Evolutionary conservation across 2,329 filamentous ascomycete genomes (phyloP), one percentile per base, ranked within the genome.

Genomic region (Cryphonectria parasitica): DNA sequence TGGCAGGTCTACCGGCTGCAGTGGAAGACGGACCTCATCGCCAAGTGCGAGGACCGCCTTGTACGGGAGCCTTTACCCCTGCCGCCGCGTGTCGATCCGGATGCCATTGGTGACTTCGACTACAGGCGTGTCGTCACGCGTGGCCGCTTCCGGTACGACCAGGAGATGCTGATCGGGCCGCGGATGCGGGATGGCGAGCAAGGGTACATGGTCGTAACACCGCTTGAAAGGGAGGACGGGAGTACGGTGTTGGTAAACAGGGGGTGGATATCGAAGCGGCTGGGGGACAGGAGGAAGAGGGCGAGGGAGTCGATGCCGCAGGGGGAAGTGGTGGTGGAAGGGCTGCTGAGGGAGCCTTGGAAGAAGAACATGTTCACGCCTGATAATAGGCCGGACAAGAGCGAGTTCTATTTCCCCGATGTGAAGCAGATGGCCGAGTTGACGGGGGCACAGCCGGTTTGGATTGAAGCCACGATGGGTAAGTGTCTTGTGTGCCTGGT

Each of bases 291-390:
- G 82, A 83, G 83, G 74, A 83, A 85, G 69, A 83, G 93, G 63
- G 83, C 93, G 34, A 83, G 86, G 0, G 87, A 89, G 34, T 89
- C 90, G 0, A 75, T 98, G 74, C 91, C 92, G 0, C 79, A 77
- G 64, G 93, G 90, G 0, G 89, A 92, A 76, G 90, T 98, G 13
- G 88, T 87, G 0, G 90, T 99, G 2, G 90, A 97, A 82, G 96
- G 96, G 0, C 77, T 99, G 79, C 79, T 99, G 79, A 83, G 96
- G 71, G 90, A 96, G 82, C 95, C 95, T 11, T 97, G 93, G 89
- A 96, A 97, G 87, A 97, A 95, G 86, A 99, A 99, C 80, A 92
- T 95, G 88, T 99, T 99, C 80, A 99, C 96, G 69, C 96, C 96
- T 0, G 90, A 92, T 0, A 99, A 99, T 77, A 85, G 89, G 75